Evolutionary conservation across 129 eudicot species (phyloP), one percentile per base, ranked within the genome.

Genomic region (Helichrysum umbraculigerum): DNA sequence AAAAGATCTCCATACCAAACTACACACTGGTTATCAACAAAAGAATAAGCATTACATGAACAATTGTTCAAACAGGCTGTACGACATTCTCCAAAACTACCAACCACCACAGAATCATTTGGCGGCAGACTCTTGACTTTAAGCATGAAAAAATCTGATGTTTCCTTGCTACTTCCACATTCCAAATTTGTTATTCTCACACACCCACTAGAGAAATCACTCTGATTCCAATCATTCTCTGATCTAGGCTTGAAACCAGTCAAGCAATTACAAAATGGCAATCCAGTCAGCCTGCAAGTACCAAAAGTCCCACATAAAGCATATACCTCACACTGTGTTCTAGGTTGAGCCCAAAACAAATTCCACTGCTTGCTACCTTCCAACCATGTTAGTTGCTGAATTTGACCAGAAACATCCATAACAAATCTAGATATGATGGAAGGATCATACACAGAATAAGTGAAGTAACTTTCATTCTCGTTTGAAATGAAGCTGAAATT

Each of bases 291-390:
- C 54, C 80, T 77, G 65, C 98, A 89, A 22, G 61, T 68, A 74
- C 96, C 88, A 83, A 82, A 92, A n/a, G 83, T 80, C 70, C 98
- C 98, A 78, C 96, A 87, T 37, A 58, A 81, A 59, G 88, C 91
- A 72, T 84, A 79, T 4, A 87, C 93, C 77, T 86, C 79, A 68
- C 96, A 92, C 73, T 82, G 93, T 54, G 76, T 83, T 68, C 85
- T 86, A 22, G 98, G 98, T 74, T 87, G 88, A 76, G 87, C n/a
- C 91, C 96, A 86, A 82, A 89, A 84, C 79, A 85, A 51, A 63
- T 84, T 84, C 96, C 91, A 89, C 65, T 84, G 70, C 62, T 73
- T 74, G 12, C 14, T 56, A 51, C 11, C 35, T 0, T 82, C 87
- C 62, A 82, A 33, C 98, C 96, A 92, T 34, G 86, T 72, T 41